Evolutionary conservation across 179 eudicot species (phyloP).

Genomic region (Amaranthus tricolor): DNA sequence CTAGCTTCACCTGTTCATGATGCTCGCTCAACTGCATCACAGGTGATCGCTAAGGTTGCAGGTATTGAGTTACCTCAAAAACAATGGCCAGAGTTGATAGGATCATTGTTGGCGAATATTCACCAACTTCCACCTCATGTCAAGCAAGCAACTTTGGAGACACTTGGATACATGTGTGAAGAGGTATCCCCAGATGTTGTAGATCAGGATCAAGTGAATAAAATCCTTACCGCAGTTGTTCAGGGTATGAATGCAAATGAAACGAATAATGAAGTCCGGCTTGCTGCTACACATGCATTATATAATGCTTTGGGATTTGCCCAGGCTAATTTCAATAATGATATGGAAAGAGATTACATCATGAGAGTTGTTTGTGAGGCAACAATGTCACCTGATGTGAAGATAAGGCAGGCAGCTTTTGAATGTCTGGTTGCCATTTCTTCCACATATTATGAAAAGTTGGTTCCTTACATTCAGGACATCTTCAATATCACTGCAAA

Average conservation of each 20-base stretch:
- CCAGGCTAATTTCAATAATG: conserved; percentile 86
- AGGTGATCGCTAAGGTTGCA: conserved; percentile 94
- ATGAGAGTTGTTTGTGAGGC: conserved; percentile 98
- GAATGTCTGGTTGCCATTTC: conserved; percentile 95
- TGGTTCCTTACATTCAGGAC: conserved; percentile 86
- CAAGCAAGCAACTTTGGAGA: conserved; percentile 93
- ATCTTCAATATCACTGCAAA: conserved; percentile 89
- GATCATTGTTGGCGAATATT: conserved; percentile 64
- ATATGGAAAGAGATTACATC: conserved; percentile 93
- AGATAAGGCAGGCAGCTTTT: conserved; percentile 91
- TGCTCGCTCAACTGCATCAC: conserved; percentile 97
- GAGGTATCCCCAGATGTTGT: conserved; percentile 89
- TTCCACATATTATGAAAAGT: conserved; percentile 83
- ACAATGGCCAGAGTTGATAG: conserved; percentile 91
- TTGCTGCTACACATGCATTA: conserved; percentile 93
- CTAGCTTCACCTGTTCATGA: conserved; percentile 71
- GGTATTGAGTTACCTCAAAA: conserved; percentile 97
- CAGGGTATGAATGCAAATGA: conserved; percentile 90
- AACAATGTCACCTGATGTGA: conserved; percentile 73
- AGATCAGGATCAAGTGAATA: conserved; percentile 95
- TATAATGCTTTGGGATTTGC: conserved; percentile 95
- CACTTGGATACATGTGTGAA: conserved; percentile 92
- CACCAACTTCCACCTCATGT: conserved; percentile 89
- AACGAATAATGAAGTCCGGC: conserved; percentile 72
- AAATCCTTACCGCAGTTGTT: conserved; percentile 91